phyloP scores from a whole-genome alignment of 257 asterid genomes.

The Oldenlandia corymbosa region DNA sequence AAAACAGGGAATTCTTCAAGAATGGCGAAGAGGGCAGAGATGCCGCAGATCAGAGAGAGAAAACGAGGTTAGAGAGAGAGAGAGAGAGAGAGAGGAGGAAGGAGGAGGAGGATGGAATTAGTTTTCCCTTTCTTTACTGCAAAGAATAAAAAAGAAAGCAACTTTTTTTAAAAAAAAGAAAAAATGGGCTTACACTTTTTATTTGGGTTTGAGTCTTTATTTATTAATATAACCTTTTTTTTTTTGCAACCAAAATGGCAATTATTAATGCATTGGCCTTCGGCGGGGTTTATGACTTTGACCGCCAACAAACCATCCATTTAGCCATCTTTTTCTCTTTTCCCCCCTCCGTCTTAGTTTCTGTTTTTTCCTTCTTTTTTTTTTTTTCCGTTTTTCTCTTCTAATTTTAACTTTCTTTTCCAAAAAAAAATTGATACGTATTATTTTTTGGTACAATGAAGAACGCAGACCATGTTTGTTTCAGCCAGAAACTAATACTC shows the following conservation, averaged over 20 bases:
- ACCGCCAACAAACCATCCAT: conserved; percentile 44
- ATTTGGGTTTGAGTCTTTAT: background rate
- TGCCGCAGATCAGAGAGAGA: conserved; percentile 23
- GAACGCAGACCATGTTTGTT: too few species aligned
- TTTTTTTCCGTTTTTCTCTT: too few species aligned
- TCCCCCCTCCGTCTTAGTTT: conserved; percentile 9
- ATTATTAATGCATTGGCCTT: conserved; percentile 18
- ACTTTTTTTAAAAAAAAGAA: too few species aligned
- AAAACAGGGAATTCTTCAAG: conserved; percentile 16
- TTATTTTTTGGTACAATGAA: too few species aligned
- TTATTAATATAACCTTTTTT: too few species aligned
- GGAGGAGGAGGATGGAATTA: conserved; percentile 6
- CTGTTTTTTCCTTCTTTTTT: background rate
- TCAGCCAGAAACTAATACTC: too few species aligned
- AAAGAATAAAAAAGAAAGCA: conserved; percentile 4
- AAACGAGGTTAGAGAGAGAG: conserved; percentile 14
- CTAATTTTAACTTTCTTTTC: too few species aligned
- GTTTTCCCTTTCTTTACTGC: conserved; percentile 15
- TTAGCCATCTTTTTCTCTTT: conserved; percentile 46
- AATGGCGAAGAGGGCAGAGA: conserved; percentile 27
- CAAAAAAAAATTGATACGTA: too few species aligned
- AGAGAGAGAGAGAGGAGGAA: conserved; percentile 4
- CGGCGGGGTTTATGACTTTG: conserved; percentile 34
- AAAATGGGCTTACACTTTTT: background rate
- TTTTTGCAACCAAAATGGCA: background rate